Base-by-base conservation (phyloP, 805 yeast species). In the Spathaspora girioi region DNA sequence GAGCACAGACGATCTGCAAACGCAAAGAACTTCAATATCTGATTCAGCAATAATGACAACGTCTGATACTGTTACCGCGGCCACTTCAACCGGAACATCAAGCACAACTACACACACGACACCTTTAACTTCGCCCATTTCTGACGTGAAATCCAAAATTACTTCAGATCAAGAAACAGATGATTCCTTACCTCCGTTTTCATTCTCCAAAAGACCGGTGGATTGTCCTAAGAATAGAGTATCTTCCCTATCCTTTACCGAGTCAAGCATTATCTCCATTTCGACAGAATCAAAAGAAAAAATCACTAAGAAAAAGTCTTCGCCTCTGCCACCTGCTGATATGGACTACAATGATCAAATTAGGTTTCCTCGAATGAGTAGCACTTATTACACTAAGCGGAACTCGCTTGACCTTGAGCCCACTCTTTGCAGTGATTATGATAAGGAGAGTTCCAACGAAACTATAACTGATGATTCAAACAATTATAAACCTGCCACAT, bases 351-450 rank as follows among this genome's bases (percentile, higher is more conserved):
- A 79, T 56, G 82, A 79, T 53, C 79, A 78, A 57, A 80, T 80
- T 46, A 62, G 84, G 51, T 82, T 82, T 35, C 84, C 84, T 10
- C 61, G 82, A 47, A 76, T 79, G 80, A 69, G 75, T n/a, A 70
- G 56, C 55, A 62, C 59, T 43, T 63, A 60, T 47, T 66, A 65
- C 50, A 49, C 52, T 12, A 45, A 49, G 31, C 45, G 38, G 35
- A 46, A 20, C 17, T 20, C 29, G 27, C 29, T 23, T 11, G 44
- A 20, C 6, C 5, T 42, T 11, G 44, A 2, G 18, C 44, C 44
- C 14, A 42, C 44, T 29, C 2, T 14, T 35, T 35, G 18, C 15
- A 8, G 20, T 23, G 26, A 19, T 8, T 42, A 20, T 4, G 53
- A 41, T 6, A 43, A 48, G 18, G 48, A 40, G 23, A 46, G 45